Evolutionary conservation across 208 protist genomes (phyloP).

Genomic region (Borovskyia barvae): DNA sequence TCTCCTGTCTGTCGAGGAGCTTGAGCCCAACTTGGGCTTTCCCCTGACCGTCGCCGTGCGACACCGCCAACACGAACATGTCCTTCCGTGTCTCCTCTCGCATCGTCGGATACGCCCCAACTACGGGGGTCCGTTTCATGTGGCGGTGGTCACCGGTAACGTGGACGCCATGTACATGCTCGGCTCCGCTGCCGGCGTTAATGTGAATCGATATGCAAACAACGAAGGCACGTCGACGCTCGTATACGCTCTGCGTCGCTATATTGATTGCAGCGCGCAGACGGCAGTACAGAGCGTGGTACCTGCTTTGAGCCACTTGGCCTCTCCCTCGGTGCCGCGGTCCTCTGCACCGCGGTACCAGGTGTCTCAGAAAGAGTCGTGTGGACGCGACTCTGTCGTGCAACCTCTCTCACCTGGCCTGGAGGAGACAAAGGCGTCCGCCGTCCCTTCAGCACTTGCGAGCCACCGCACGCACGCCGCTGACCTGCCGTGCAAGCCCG

Average conservation of each 20-base stretch:
- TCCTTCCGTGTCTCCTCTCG: slow-evolving; percentile 21
- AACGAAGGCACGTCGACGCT: slow-evolving; percentile 33
- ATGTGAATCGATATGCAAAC: slow-evolving; percentile 40
- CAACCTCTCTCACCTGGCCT: too few species aligned
- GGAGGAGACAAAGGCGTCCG: too few species aligned
- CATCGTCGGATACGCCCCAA: slow-evolving; percentile 34
- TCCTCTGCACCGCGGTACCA: background rate
- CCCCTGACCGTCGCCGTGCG: slow-evolving; percentile 38
- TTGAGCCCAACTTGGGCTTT: slow-evolving; percentile 49
- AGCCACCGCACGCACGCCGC: too few species aligned
- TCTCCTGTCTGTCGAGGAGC: slow-evolving; percentile 24
- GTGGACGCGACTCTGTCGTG: too few species aligned
- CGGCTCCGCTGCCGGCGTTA: slow-evolving; percentile 10
- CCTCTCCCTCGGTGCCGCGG: too few species aligned
- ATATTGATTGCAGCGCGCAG: background rate
- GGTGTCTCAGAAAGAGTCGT: too few species aligned
- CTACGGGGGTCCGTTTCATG: slow-evolving; percentile 33
- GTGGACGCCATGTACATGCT: slow-evolving; percentile 19
- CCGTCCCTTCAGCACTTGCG: too few species aligned
- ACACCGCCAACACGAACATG: slow-evolving; percentile 10
- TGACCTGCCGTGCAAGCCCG: too few species aligned
- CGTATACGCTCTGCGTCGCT: slow-evolving; percentile 32
- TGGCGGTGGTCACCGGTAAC: slow-evolving; percentile 30
- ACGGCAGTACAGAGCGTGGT: too few species aligned
- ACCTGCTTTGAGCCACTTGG: too few species aligned